Conservation (phyloP, 805 yeast species). For the Sungouiozyma ichnusensis region DNA sequence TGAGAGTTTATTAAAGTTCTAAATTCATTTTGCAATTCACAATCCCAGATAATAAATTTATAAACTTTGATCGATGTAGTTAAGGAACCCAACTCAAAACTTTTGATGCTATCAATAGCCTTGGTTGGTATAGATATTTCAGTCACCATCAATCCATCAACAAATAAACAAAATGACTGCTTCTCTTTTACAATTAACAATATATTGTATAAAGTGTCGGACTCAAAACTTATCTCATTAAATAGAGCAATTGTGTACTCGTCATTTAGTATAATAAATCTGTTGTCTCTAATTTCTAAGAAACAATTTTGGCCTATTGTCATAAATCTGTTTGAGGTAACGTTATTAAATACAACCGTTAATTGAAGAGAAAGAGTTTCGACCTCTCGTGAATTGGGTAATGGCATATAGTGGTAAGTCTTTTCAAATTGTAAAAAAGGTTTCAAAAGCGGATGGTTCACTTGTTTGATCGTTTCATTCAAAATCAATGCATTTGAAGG, state of each 20-base stretch:
- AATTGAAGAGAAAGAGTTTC: constrained; percentile 13
- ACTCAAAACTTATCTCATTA: constrained; percentile 20
- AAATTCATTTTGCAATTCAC: neutral
- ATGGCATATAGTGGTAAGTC: constrained; percentile 9
- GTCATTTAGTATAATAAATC: constrained; percentile 22
- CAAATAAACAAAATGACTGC: constrained; percentile 11
- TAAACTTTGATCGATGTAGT: constrained; percentile 24
- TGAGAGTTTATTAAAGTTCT: neutral
- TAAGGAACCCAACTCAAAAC: constrained; percentile 27
- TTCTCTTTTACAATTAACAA: constrained; percentile 7
- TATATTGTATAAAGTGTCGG: constrained; percentile 13
- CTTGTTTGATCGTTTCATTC: constrained; percentile 9
- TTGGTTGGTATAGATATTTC: constrained; percentile 13
- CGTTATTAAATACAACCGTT: constrained; percentile 23
- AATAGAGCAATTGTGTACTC: constrained; percentile 22
- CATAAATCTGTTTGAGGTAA: constrained; percentile 22
- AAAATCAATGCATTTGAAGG: constrained; percentile 6
- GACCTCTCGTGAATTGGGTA: constrained; percentile 4
- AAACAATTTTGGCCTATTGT: constrained; percentile 18
- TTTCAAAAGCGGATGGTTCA: constrained; percentile 15
- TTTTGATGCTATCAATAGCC: constrained; percentile 6
- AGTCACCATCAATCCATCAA: constrained; percentile 17
- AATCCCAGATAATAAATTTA: constrained; percentile 11
- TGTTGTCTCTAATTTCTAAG: constrained; percentile 22
- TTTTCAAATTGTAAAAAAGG: constrained; percentile 25